A percentile compares a stretch with the other conserved stretches of the same genome.
phyloP scores from a whole-genome alignment of 1,284 basidiomycete genomes.

The Trichosporon asahii region DNA sequence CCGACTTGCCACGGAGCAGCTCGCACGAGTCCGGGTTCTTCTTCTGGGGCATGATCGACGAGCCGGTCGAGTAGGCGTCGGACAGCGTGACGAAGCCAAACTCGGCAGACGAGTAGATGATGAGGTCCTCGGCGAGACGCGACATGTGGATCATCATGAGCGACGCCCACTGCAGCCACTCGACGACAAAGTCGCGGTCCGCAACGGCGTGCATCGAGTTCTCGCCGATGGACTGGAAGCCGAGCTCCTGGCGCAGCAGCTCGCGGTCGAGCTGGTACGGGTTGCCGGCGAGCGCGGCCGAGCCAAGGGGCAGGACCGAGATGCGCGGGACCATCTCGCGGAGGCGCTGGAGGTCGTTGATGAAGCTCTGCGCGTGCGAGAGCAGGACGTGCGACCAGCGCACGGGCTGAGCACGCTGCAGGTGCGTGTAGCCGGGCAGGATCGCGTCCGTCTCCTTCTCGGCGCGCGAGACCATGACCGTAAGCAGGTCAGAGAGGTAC shows the following conservation, averaged over 20 bases:
- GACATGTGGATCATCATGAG: conserved; percentile 90
- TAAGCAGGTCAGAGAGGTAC: conserved; percentile 74
- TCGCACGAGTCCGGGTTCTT: conserved; percentile 98
- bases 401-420: conserved; percentile 95
- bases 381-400: conserved; percentile 96
- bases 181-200: conserved; percentile 94
- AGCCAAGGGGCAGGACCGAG: conserved; percentile 88
- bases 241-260: conserved; percentile 78
- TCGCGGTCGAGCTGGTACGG: conserved; percentile 88
- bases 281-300: conserved; percentile 93
- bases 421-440: conserved; percentile 94
- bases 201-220: conserved; percentile 94
- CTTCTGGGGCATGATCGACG: conserved; percentile 99
- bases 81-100: conserved; percentile 92
- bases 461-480: conserved; percentile 84
- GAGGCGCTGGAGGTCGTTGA: conserved; percentile 80
- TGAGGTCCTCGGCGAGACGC: conserved; percentile 90
- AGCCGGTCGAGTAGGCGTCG: conserved; percentile 98
- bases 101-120: conserved; percentile 94
- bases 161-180: conserved; percentile 95
- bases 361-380: conserved; percentile 90
- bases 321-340: conserved; percentile 77
- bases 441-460: conserved; percentile 86
- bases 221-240: conserved; percentile 77
- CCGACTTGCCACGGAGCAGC: conserved; percentile 88